Evolutionary conservation across 805 yeast species (phyloP).

Genomic region (Saturnispora silvae): DNA sequence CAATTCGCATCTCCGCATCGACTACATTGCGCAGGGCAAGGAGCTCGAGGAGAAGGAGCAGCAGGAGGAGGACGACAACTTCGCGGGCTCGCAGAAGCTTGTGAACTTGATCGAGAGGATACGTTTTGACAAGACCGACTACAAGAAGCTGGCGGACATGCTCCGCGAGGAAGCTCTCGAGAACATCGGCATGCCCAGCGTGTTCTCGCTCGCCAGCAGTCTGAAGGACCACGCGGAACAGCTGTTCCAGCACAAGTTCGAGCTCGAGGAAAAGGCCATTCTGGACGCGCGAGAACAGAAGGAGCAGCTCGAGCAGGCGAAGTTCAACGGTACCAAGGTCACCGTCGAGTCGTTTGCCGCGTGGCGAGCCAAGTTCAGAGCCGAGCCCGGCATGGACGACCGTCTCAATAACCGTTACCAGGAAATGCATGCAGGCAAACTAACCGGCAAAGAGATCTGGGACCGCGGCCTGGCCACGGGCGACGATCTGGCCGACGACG

Average conservation of each 20-base stretch:
- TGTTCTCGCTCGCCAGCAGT: slow-evolving; percentile 67
- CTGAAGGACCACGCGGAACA: slow-evolving; percentile 76
- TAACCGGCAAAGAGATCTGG: slow-evolving; percentile 83
- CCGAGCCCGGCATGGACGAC: slow-evolving; percentile 61
- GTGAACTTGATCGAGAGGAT: slow-evolving; percentile 47
- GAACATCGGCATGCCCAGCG: slow-evolving; percentile 83
- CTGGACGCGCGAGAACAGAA: slow-evolving; percentile 49
- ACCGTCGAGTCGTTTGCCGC: slow-evolving; percentile 59
- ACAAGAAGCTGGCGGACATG: slow-evolving; percentile 29
- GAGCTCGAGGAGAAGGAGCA: slow-evolving; percentile 35
- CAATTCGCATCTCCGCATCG: slow-evolving; percentile 12
- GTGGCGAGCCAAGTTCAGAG: slow-evolving; percentile 68
- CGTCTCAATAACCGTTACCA: slow-evolving; percentile 41
- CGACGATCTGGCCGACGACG: slow-evolving; percentile 38
- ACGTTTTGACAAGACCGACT: slow-evolving; percentile 42
- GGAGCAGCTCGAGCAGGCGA: slow-evolving; percentile 79
- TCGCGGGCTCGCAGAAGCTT: slow-evolving; percentile 28
- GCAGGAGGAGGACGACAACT: slow-evolving; percentile 34
- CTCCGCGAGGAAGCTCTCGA: slow-evolving; percentile 56
- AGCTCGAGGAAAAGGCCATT: slow-evolving; percentile 41
- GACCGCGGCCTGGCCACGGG: slow-evolving; percentile 78
- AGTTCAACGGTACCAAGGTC: slow-evolving; percentile 84
- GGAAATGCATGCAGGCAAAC: slow-evolving; percentile 59
- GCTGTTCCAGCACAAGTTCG: slow-evolving; percentile 49
- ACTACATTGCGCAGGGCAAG: slow-evolving; percentile 19